Conservation (phyloP, 805 yeast genomes). For the Candida corydali region DNA sequence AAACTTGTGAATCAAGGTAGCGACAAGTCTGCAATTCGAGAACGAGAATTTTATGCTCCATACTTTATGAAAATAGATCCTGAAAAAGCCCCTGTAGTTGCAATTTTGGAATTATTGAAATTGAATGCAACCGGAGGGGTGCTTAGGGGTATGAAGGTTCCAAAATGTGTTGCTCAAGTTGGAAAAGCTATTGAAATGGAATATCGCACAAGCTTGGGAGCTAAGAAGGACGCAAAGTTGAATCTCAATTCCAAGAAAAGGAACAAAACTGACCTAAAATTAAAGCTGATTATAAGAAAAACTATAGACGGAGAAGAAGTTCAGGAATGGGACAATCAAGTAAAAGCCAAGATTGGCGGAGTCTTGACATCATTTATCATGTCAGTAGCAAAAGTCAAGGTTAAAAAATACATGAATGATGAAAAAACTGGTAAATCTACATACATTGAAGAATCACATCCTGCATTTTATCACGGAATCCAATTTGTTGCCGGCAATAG, state of each 20-base stretch:
- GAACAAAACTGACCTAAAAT: constrained; percentile 2
- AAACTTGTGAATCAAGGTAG: constrained; percentile 12
- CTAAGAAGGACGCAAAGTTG: constrained; percentile 53
- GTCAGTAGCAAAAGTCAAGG: constrained; percentile 79
- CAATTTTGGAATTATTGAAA: constrained; percentile 77
- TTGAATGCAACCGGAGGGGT: constrained; percentile 72
- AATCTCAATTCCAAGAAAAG: constrained; percentile 1
- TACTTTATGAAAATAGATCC: constrained; percentile 69
- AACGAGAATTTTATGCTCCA: constrained; percentile 67
- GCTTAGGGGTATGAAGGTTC: constrained; percentile 77
- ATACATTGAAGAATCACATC: constrained; percentile 66
- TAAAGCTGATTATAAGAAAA: constrained; percentile 1
- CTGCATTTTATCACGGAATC: constrained; percentile 87
- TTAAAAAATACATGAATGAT: constrained; percentile 70
- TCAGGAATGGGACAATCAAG: constrained; percentile 23
- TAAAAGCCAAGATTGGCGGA: constrained; percentile 71
- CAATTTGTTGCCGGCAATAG: constrained; percentile 76
- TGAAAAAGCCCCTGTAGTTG: constrained; percentile 76
- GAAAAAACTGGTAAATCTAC: constrained; percentile 30
- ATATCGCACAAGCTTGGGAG: constrained; percentile 64
- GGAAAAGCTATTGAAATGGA: constrained; percentile 86
- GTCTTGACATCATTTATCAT: constrained; percentile 68
- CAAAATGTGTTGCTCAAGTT: constrained; percentile 74
- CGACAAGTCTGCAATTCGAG: constrained; percentile 24
- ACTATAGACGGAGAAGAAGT: constrained; percentile 8